Conservation (phyloP, 1,284 basidiomycete genomes). For the Apiotrichum sp. region DNA sequence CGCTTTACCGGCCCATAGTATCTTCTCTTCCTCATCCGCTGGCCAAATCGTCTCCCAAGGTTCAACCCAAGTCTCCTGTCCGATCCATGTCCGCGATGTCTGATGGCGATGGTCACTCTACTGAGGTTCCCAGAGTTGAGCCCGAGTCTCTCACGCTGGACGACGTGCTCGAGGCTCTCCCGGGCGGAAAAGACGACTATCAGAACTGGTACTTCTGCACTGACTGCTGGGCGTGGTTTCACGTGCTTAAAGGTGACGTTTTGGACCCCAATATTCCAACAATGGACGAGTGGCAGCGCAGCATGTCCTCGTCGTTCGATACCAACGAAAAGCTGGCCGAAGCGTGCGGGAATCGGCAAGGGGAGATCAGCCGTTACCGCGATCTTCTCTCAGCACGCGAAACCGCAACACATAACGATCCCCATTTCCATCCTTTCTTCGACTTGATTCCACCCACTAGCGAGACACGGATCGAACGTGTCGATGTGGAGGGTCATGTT, state of each 20-base stretch:
- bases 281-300: conserved; percentile 24
- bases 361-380: conserved; percentile 7
- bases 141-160: conserved; percentile 4
- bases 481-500: conserved; percentile 20
- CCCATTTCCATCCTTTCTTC: conserved; percentile 32
- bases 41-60: too few species aligned
- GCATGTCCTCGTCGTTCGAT: background rate
- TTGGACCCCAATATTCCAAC: conserved; percentile 3
- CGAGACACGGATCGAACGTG: conserved; percentile 22
- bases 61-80: background rate
- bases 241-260: conserved; percentile 19
- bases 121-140: conserved; percentile 23
- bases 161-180: conserved; percentile 33
- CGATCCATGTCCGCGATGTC: background rate
- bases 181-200: conserved; percentile 24
- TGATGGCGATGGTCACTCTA: background rate
- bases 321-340: background rate
- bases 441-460: conserved; percentile 10
- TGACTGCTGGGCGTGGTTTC: conserved; percentile 37
- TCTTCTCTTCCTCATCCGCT: conserved; percentile 20
- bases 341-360: background rate
- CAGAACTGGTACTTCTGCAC: conserved; percentile 40
- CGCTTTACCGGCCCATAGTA: conserved; percentile 28
- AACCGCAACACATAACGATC: conserved; percentile 1
- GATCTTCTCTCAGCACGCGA: conserved; percentile 8